These are phyloP conservation scores for Petunia axillaris DNA, from an alignment of 257 asterid species.

Conservation along the genomic window DNA sequence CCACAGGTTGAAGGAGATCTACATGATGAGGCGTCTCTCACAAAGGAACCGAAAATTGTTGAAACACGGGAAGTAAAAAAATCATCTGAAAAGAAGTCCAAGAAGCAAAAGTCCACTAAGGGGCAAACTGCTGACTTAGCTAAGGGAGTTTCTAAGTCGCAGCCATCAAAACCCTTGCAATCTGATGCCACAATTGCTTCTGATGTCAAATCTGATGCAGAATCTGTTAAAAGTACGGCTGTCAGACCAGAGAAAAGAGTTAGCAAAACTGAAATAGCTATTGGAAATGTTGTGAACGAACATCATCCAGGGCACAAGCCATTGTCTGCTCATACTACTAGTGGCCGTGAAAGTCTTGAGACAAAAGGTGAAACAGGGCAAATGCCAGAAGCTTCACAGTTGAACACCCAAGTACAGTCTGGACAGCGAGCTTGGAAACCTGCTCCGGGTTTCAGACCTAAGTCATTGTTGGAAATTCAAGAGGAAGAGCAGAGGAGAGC, in stretches of 20 bases:
- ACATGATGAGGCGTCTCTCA: constrained; percentile 42
- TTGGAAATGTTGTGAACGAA: constrained; percentile 36
- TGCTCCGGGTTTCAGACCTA: constrained; percentile 96
- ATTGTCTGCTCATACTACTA: constrained; percentile 27
- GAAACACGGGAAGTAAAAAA: constrained; percentile 62
- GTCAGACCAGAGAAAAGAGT: constrained; percentile 47
- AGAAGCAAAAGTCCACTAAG: constrained; percentile 80
- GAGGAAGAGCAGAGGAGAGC: constrained; percentile 95
- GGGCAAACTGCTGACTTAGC: constrained; percentile 48
- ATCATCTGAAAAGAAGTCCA: constrained; percentile 77
- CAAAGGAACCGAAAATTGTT: constrained; percentile 52
- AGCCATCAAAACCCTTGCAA: constrained; percentile 50
- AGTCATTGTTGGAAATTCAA: constrained; percentile 87
- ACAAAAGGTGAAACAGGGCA: constrained; percentile 42
- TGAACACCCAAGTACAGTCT: constrained; percentile 40
- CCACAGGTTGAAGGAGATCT: constrained; percentile 43
- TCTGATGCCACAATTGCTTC: constrained; percentile 39
- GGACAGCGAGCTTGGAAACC: constrained; percentile 92
- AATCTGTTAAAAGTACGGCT: constrained; percentile 34
- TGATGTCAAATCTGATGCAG: constrained; percentile 41
- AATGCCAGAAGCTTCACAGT: constrained; percentile 39
- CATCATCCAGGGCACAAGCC: constrained; percentile 39
- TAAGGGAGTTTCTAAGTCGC: constrained; percentile 53
- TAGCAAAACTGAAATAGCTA: constrained; percentile 35
- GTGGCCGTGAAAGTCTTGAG: constrained; percentile 38